Base-by-base conservation (phyloP, 208 protist genomes). In the Sergeia podlipaevii region DNA sequence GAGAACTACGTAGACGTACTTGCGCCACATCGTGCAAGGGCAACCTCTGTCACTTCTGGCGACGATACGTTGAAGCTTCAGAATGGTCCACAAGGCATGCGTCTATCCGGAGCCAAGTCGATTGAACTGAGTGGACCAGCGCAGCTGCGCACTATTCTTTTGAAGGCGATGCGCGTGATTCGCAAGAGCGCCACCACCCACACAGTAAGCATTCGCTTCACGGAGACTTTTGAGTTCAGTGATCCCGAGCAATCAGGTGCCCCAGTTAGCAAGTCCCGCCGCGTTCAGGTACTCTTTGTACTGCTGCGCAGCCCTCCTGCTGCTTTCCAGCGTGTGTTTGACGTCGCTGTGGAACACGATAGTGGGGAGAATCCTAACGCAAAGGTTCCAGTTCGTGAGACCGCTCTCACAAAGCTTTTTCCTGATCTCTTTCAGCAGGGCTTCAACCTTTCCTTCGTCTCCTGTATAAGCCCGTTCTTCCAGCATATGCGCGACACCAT, bases 321-420 rank as follows among this genome's bases (percentile, higher is more conserved):
- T 3, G 74, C 74, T 29, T 91, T 94, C 36, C 83, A 90, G 41
- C 82, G 87, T 46, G 89, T 80, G 68, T 60, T 94, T 42, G 80
- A 94, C 50, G 80, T 91, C 15, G 87, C 87, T 10, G 78, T 87
- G 24, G 77, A 91, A 60, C 82, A 80, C 52, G 87, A 94, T 61
- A 91, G 77, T 53, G 82, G 82, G 2, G 82, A 89, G 61, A 94
- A 94, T 45, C 77, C 80, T 28, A 37, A 89, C 30, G 83, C 80
- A 0, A 94, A 91, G 68, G 83, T 94, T 29, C 87, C 87, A 18
- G 71, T 71, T 32, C 82, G 87, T 17, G 87, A 94, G 52, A 78
- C 72, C 2, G 83, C 87, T 29, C 78, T 94, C 57, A 91, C 80
- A 36, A 74, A 75, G 49, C 73, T 94, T 3, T 90, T 65, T 39